These are phyloP conservation scores for Candida glaebosa DNA, from an alignment of 805 yeast genomes.

Conservation along the genomic window DNA sequence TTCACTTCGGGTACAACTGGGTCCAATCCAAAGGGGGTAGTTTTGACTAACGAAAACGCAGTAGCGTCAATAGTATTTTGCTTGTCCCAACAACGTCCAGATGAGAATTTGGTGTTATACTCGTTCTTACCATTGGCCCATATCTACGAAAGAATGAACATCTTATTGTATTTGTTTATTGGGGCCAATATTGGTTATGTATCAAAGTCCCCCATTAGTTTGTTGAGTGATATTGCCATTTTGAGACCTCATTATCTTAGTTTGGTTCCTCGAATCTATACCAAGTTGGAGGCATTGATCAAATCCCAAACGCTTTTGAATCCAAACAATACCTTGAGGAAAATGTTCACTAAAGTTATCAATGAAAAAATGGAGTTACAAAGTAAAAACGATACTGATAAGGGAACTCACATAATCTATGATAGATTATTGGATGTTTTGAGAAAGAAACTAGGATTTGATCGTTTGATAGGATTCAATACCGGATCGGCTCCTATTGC, in stretches of 20 bases:
- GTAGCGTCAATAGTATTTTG: slow-evolving; percentile 45
- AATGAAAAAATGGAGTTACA: slow-evolving; percentile 27
- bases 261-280: neutral
- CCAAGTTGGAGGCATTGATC: neutral
- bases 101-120: slow-evolving; percentile 27
- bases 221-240: slow-evolving; percentile 55
- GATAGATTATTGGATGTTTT: slow-evolving; percentile 28
- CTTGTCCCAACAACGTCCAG: slow-evolving; percentile 14
- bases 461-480: slow-evolving; percentile 21
- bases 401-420: slow-evolving; percentile 25
- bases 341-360: neutral
- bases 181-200: slow-evolving; percentile 57
- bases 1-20: slow-evolving; percentile 80
- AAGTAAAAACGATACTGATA: slow-evolving; percentile 46
- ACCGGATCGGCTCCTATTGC: slow-evolving; percentile 70
- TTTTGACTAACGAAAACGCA: slow-evolving; percentile 48
- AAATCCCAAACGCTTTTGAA: slow-evolving; percentile 2
- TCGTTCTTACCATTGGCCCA: slow-evolving; percentile 59
- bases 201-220: slow-evolving; percentile 41
- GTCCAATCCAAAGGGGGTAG: slow-evolving; percentile 64
- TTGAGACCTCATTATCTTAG: slow-evolving; percentile 44
- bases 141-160: slow-evolving; percentile 49
- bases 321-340: neutral
- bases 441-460: slow-evolving; percentile 33
- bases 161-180: slow-evolving; percentile 40